Base-by-base conservation (phyloP, 352 stramenopile species). In the Elongisporangium undulatum region DNA sequence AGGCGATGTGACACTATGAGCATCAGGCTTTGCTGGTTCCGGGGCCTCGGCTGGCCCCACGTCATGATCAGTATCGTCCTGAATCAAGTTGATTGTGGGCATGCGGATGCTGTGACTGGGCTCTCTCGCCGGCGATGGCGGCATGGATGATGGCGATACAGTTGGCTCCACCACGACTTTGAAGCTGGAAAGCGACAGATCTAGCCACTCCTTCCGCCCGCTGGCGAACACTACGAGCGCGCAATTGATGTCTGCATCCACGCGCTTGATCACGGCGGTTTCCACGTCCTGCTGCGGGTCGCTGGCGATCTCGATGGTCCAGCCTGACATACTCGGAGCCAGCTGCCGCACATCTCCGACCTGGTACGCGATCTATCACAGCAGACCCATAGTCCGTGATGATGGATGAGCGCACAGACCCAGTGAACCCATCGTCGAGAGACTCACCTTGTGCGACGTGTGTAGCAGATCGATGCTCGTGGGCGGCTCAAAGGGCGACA, bases 181-280 rank as follows among this genome's bases (percentile, higher is more conserved):
- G 50, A 82, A 77, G 13, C 58, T 54, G 19, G 72, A 71, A 19
- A 85, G 66, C 7, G 64, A 76, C 4, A 88, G 50, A 50, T 88
- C 76, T 13, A 78, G 62, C 78, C 78, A 85, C 54, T 84, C 77
- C 53, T 85, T 85, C 34, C 63, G 66, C 1, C 74, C 75, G 24
- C 66, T 68, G 10, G 62, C 58, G 34, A 86, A 88, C 10, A 63
- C 58, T 5, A 88, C 55, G 17, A 86, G 65, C 15, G 72, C 74
- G 51, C 78, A 86, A 55, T 88, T 88, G 49, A 88, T 74, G 17
- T 76, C 69, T 2, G 52, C 53, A 49, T 88, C 74, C 15, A 86
- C 64, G 53, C 78, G 69, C 57, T 85, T 85, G 53, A 86, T 70
- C 10, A 77, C 55, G 0, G 66, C 71, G 3, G 15, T 15, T 9